Base-by-base conservation (phyloP, 2,329 filamentous ascomycete species). In the Calonectria hongkongensis region DNA sequence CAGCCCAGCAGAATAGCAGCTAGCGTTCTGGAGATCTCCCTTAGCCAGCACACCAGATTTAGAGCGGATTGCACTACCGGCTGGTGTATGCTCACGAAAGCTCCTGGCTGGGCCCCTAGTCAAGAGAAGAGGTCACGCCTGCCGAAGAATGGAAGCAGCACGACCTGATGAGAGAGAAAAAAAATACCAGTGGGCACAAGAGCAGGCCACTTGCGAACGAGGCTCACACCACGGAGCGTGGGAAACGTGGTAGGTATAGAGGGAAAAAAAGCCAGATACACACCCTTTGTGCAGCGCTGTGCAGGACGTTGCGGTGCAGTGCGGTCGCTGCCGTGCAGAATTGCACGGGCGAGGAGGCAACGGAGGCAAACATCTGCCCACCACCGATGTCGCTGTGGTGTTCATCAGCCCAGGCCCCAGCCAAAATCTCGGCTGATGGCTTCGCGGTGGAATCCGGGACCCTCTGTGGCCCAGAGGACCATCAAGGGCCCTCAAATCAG, bases 331-430 rank as follows among this genome's bases (percentile, higher is more conserved):
- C 77, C 77, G 78, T 80, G 76, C 78, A 80, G 77, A 79, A 75
- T 68, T 76, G 72, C 73, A 79, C 76, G 76, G 75, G 68, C 65
- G 76, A 72, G 70, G 73, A 79, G 74, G 66, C 68, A 76, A 39
- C 56, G 58, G 76, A 79, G 77, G 78, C 76, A 75, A 78, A 72
- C 67, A 75, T 79, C 76, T 79, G 78, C 77, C 78, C 78, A 80
- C 77, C 77, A 78, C 77, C 78, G 78, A 78, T 77, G 77, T 79
- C 78, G 78, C 78, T 80, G 73, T 74, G 74, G 76, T 78, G 76
- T 73, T 77, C 73, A 79, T 79, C 78, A 79, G 78, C 75, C 75
- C 78, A 80, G 78, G 73, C 76, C 73, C 74, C 72, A 76, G 72
- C 65, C 43, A 72, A 72, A 80, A 78, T 80, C 78, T 80, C 78